phyloP scores from a whole-genome alignment of 2,329 filamentous ascomycete species.

The Hawksworthiomyces lignivorus region DNA sequence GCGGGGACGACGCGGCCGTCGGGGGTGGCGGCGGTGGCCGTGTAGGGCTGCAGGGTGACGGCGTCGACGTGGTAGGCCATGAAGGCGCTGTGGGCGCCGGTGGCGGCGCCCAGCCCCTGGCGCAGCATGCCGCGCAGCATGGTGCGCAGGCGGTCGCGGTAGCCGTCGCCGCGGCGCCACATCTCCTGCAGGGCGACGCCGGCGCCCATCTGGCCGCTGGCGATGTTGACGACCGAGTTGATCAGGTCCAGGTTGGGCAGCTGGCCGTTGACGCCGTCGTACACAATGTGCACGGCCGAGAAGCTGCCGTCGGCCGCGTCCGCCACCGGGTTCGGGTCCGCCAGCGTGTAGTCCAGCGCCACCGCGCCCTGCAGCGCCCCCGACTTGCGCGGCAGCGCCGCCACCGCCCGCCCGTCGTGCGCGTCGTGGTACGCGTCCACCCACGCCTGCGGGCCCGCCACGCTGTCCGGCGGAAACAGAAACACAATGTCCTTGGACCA shows the following conservation, averaged over 20 bases:
- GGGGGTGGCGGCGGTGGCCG: slow-evolving; percentile 8
- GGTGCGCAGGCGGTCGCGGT: slow-evolving; percentile 73
- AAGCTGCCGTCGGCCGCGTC: slow-evolving; percentile 48
- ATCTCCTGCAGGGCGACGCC: slow-evolving; percentile 77
- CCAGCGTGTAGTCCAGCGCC: slow-evolving; percentile 86
- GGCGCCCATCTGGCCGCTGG: slow-evolving; percentile 87
- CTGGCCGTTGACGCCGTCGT: slow-evolving; percentile 93
- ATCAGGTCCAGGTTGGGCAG: slow-evolving; percentile 92
- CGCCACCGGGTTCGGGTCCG: slow-evolving; percentile 32
- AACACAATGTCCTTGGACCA: slow-evolving; percentile 99
- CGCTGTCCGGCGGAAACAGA: slow-evolving; percentile 80
- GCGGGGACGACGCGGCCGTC: slow-evolving; percentile 42
- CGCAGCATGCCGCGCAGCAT: slow-evolving; percentile 90
- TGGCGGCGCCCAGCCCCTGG: slow-evolving; percentile 81
- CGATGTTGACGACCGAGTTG: slow-evolving; percentile 85
- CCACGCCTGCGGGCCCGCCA: slow-evolving; percentile 89
- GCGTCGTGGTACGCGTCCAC: slow-evolving; percentile 95
- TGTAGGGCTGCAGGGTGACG: slow-evolving; percentile 78
- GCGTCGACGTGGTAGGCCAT: slow-evolving; percentile 98
- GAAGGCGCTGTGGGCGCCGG: slow-evolving; percentile 88
- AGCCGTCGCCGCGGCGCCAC: slow-evolving; percentile 74
- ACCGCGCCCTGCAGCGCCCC: slow-evolving; percentile 88
- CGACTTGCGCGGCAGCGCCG: slow-evolving; percentile 78
- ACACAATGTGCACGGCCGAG: slow-evolving; percentile 81
- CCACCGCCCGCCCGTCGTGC: slow-evolving; percentile 63